Evolutionary conservation across 176 grass and related monocot genomes (phyloP), one percentile per base, ranked within the genome.

Genomic region (Triticum monococcum): DNA sequence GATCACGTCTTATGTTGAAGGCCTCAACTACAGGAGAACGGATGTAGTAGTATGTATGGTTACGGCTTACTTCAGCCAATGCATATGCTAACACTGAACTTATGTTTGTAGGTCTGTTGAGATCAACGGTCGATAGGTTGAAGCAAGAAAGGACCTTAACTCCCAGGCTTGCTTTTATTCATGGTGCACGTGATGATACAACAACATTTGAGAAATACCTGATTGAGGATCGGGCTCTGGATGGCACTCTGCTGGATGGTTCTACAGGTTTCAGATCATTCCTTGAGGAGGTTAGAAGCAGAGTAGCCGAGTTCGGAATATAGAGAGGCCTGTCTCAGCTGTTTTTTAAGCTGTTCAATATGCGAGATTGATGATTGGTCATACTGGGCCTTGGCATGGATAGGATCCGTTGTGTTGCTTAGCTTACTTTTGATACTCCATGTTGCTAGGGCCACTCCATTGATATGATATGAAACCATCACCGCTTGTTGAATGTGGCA

Each of bases 101-200:
- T 45, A 37, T 23, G 5, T 78, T 86, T 60, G 68, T 50, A 98
- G 97, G 97, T 88, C 72, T 98, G 43, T 62, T 98, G 76, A 88
- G 94, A 82, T 90, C 82, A 62, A 85, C 79, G 28, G 73, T 98
- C 20, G 79, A 96, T 85, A 94, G 84, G 74, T 78, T 96, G 79
- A 98, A 98, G 82, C 86, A 96, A 57, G 92, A 94, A 66, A 92
- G 94, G 75, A 86, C 84, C 69, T 89, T 94, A 56, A 98, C 97
- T 64, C 97, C 97, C 41, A 96, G 86, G 59, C 86, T 96, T 64
- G 24, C 75, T 77, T 94, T 96, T 69, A 89, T 98, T 24, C 84
- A 89, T 24, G 93, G 97, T 46, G 97, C 93, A 11, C 89, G 78
- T 83, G 88, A 96, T 84, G 97, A 96, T 82, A 81, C 86, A 23